Evolutionary conservation across 1,284 basidiomycete genomes (phyloP).

Genomic region (Butyriboletus appendiculatus): DNA sequence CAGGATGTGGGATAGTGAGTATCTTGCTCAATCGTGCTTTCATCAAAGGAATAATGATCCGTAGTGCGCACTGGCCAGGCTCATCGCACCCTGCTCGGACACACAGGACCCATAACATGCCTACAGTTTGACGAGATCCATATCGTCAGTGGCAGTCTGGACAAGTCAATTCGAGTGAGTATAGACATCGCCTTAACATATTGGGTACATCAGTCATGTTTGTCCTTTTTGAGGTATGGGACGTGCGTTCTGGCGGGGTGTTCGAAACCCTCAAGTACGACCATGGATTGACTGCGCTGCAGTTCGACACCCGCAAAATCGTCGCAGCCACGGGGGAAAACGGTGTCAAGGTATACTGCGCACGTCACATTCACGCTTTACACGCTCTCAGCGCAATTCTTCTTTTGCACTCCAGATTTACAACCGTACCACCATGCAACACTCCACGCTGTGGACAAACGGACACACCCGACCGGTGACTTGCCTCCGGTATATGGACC

Average conservation of each 20-base stretch:
- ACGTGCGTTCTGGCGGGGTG: conserved; percentile 87
- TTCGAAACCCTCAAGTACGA: conserved; percentile 93
- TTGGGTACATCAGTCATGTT: background rate
- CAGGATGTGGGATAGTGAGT: conserved; percentile 98
- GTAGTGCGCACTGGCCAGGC: conserved; percentile 97
- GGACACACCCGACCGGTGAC: conserved; percentile 94
- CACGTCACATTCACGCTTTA: background rate
- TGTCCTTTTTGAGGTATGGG: conserved; percentile 77
- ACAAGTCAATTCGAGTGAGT: conserved; percentile 89
- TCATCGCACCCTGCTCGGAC: conserved; percentile 91
- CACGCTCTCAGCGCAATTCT: conserved; percentile 1
- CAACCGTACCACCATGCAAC: conserved; percentile 93
- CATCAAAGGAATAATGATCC: conserved; percentile 9
- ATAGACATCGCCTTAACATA: conserved; percentile 1
- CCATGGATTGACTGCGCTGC: conserved; percentile 87
- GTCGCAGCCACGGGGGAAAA: conserved; percentile 94
- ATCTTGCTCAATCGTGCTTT: background rate
- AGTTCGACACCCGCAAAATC: conserved; percentile 95
- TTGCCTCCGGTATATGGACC: conserved; percentile 93
- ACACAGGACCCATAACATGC: conserved; percentile 92
- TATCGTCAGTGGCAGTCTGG: conserved; percentile 89
- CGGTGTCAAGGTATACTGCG: conserved; percentile 73
- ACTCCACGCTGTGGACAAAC: conserved; percentile 82
- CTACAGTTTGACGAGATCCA: conserved; percentile 97
- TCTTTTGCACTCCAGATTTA: conserved; percentile 64